Base-by-base conservation (phyloP, 495 filamentous ascomycete species). In the Chaetomium tenue region DNA sequence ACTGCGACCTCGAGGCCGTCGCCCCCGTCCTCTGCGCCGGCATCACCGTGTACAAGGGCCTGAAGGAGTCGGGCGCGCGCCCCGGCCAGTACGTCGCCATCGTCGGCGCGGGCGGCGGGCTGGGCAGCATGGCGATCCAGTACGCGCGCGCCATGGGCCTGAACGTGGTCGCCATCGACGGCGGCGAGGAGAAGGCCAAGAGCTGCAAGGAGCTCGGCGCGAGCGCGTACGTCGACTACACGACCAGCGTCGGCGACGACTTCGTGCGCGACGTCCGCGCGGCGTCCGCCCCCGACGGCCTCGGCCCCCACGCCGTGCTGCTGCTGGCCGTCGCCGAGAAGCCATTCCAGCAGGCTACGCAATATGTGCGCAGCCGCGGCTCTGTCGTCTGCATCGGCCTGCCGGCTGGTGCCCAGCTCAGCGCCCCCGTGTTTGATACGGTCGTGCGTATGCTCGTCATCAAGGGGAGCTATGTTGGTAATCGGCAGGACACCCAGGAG, bases 401-500 rank as follows among this genome's bases (percentile, higher is more conserved):
- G 13, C 93, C 93, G 0, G 88, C 90, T 1, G 78, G 83, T 51
- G 93, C 93, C 3, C 90, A 79, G 72, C 82, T 96, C 54, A 84
- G 84, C 63, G 93, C 92, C 4, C 89, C 90, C 11, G 92, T 97
- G 26, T 94, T 96, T 72, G 84, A 89, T 66, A 89, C 88, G 3
- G 93, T 97, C 28, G 83, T 92, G 66, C 72, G 80, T 63, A 96
- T 96, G 91, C 88, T 97, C 77, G 88, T 77, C 66, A 97, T 98
- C 83, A 92, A 91, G 81, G 93, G 93, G 50, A 90, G 86, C 66
- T 97, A 97, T 71, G 93, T 97, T 64, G 93, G 93, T 48, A 96
- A 93, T 76, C 85, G 91, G 51, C 86, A 89, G 73, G 93, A 98
- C 70, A 89, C 84, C 0, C 80, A 85, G 16, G 93, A 97, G 75